Evolutionary conservation across 106 monocot genomes (phyloP), one percentile per base, ranked within the genome.

Genomic region (Iris macrosiphon): DNA sequence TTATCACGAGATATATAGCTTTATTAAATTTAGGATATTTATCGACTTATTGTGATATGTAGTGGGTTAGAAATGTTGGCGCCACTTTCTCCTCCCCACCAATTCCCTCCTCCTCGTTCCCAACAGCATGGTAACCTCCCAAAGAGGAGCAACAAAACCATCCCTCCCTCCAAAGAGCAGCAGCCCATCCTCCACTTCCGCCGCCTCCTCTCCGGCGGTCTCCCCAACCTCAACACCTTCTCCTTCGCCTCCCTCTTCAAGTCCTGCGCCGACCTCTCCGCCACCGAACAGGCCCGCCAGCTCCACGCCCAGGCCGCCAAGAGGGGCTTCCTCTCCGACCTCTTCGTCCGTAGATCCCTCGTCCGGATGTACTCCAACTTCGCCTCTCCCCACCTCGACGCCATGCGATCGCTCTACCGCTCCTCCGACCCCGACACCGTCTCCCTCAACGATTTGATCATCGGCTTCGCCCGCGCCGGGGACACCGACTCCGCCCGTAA

Each of bases 361-460:
- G 33, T 66, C 14, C 18, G 45, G 1, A 34, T 66, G 55, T 66
- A 66, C 34, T 66, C 77, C 1, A 66, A 70, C 13, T 83, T 73
- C 43, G 52, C 61, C 4, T 26, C 68, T 18, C 45, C 10, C 24
- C 31, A 60, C 39, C 73, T 65, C 3, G 40, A 27, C 15, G 11
- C 6, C 53, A n/a, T 83, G 5, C 69, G 70, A 30, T 31, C 50
- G 14, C 42, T 9, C 8, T 72, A 76, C 18, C 20, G 7, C 7
- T 4, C 10, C 3, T 2, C 4, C 4, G 64, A 29, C 0, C 31
- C 48, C 4, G 77, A 83, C 29, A 5, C 67, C 2, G 77, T 83
- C 19, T 76, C 69, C 6, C 70, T 72, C 67, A 83, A 83, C 14
- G 59, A 66, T 0, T 62, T 79, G 55, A 45, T 79, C 26, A 52